phyloP scores from a whole-genome alignment of 139 green algal species.

The Diplosphaera chodatii region DNA sequence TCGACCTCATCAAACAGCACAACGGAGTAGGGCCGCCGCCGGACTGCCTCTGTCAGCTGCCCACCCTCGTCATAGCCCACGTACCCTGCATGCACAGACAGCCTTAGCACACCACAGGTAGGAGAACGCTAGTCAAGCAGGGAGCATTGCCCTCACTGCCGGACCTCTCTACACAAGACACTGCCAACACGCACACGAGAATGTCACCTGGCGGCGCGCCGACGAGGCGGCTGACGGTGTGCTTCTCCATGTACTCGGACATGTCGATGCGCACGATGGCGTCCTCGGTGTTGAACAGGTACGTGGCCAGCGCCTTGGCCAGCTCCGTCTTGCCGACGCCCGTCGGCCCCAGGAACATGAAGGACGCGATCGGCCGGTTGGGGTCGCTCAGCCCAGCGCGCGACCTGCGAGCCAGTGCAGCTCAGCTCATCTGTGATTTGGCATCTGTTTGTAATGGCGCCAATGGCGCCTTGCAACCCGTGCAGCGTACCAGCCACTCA shows the following conservation, averaged over 20 bases:
- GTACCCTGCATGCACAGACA: constrained; percentile 96
- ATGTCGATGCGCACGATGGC: constrained; percentile 92
- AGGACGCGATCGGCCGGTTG: too few species aligned
- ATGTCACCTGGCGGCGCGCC: constrained; percentile 89
- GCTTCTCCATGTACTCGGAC: constrained; percentile 96
- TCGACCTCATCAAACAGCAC: constrained; percentile 72
- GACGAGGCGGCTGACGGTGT: constrained; percentile 77
- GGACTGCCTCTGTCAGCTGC: constrained; percentile 90
- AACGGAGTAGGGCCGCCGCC: constrained; percentile 20
- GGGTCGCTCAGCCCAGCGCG: too few species aligned
- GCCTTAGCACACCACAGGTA: constrained; percentile 94
- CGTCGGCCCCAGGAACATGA: constrained; percentile 97
- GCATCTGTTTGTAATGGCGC: too few species aligned
- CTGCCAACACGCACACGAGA: too few species aligned
- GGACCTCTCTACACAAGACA: too few species aligned
- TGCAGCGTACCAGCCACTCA: too few species aligned
- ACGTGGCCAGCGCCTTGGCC: constrained; percentile 78
- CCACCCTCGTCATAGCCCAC: constrained; percentile 95
- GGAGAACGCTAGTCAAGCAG: not conserved
- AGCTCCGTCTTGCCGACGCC: constrained; percentile 99
- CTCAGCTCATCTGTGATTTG: too few species aligned
- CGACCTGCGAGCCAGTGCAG: too few species aligned
- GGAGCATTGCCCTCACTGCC: too few species aligned
- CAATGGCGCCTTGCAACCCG: too few species aligned
- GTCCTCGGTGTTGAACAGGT: constrained; percentile 39